These are phyloP conservation scores for Talaromyces sp. DNA, from an alignment of 2,329 filamentous ascomycete genomes.

Conservation along the genomic window DNA sequence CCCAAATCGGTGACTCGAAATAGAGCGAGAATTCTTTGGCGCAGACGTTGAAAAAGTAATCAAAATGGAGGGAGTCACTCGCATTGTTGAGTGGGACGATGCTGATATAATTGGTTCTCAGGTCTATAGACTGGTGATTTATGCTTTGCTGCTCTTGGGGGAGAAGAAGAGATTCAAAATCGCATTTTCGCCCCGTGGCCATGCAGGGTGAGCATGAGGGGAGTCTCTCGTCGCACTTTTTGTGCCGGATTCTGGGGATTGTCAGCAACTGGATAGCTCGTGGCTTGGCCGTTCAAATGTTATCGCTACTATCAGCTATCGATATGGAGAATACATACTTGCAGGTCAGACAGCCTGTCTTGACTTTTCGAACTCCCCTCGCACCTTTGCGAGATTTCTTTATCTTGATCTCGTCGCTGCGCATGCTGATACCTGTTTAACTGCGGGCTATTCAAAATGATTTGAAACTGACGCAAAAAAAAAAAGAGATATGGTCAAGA, in stretches of 20 bases:
- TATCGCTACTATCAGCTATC: too few species aligned
- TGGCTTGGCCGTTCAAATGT: too few species aligned
- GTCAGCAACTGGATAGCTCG: not conserved
- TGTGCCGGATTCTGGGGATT: constrained; percentile 2
- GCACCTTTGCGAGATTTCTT: constrained; percentile 1
- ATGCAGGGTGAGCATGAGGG: constrained; percentile 3
- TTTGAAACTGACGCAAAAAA: not conserved
- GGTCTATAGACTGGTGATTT: not conserved
- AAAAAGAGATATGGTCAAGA: not conserved
- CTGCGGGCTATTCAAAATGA: not conserved
- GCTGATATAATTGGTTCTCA: not conserved
- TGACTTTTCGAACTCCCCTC: constrained; percentile 1
- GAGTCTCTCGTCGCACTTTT: constrained; percentile 7
- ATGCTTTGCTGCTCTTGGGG: not conserved
- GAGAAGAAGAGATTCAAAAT: not conserved
- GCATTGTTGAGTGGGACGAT: not conserved
- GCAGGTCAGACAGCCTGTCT: constrained; percentile 4
- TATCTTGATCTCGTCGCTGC: not conserved
- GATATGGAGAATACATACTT: too few species aligned
- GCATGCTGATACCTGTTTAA: not conserved
- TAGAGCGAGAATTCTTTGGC: constrained; percentile 1
- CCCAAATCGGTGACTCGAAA: constrained; percentile 1
- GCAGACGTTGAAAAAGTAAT: constrained; percentile 1
- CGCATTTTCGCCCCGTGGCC: constrained; percentile 5
- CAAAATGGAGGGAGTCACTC: not conserved